Percentiles rank a stretch among this genome's conserved stretches.
These are phyloP conservation scores for Alternaria conjuncta DNA, from an alignment of 2,329 filamentous ascomycete species.

Conservation along the genomic window DNA sequence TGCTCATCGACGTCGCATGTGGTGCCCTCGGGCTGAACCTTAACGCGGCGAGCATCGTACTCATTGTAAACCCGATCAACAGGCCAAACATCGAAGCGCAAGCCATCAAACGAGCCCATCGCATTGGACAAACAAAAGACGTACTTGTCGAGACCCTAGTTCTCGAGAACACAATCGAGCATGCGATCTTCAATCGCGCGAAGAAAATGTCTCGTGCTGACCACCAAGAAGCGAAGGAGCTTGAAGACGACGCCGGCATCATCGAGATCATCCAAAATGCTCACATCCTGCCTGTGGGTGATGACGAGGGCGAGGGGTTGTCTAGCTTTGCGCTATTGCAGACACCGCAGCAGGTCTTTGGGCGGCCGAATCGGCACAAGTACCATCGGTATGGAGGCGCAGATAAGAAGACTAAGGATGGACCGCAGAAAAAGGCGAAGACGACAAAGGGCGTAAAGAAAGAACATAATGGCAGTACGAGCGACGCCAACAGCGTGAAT, in stretches of 20 bases:
- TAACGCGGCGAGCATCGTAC: constrained; percentile 80
- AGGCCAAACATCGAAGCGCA: constrained; percentile 86
- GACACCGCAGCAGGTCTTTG: constrained; percentile 55
- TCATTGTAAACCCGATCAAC: constrained; percentile 88
- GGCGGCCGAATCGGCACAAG: constrained; percentile 38
- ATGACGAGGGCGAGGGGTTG: constrained; percentile 36
- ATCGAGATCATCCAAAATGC: constrained; percentile 65
- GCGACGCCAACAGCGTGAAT: no score
- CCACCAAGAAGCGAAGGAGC: constrained; percentile 61
- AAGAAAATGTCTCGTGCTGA: constrained; percentile 73
- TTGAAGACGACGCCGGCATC: constrained; percentile 66
- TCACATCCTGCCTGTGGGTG: constrained; percentile 53
- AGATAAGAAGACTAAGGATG: constrained; percentile 23
- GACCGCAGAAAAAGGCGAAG: constrained; percentile 26
- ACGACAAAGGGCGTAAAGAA: constrained; percentile 5
- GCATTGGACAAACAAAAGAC: constrained; percentile 80
- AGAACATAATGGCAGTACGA: no score
- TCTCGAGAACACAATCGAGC: constrained; percentile 79
- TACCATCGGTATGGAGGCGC: constrained; percentile 34
- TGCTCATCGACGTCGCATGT: constrained; percentile 90
- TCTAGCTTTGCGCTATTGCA: constrained; percentile 52
- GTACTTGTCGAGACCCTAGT: constrained; percentile 89
- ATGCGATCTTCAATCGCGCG: constrained; percentile 77
- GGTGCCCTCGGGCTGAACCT: constrained; percentile 90
- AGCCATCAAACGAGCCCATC: constrained; percentile 86